Evolutionary conservation across 176 grass and related monocot genomes (phyloP), one percentile per base, ranked within the genome.

Genomic region (Tillandsia fasciculata): DNA sequence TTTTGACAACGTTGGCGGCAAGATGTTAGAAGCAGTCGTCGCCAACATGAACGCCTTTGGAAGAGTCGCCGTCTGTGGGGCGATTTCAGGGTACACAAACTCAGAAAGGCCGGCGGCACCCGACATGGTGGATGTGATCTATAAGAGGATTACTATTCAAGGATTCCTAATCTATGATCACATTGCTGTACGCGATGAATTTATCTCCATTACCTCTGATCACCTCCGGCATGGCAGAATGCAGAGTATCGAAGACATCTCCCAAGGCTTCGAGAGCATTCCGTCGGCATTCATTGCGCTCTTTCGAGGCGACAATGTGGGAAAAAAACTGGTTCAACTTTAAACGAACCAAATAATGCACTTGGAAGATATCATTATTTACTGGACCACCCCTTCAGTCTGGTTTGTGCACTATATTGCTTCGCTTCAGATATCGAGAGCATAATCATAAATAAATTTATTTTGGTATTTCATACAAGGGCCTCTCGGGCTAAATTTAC

Each of bases 11-110:
- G 73, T 75, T 2, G 73, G 73, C 26, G 24, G 74, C 10, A 50
- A 74, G 66, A 87, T 87, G 74, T 52, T 81, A 64, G 84, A 78
- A 26, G 88, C 84, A 2, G 81, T 70, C 12, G 71, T 91, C 50
- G 68, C 74, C 48, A 91, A 70, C 81, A 91, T 87, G 88, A 91
- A 84, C 81, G 48, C 51, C 4, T 76, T 83, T 14, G 81, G 84
- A 8, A 79, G 84, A 49, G 74, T 87, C 12, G 84, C 88, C 20
- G 9, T 78, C n/a, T 67, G 74, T 74, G 88, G 84, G 6, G 78
- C 50, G 26, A 91, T 91, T 12, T 65, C 88, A 14, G 78, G 84
- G 70, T 91, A 91, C 81, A 76, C 88, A 1, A 71, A 64, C 52
- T n/a, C 29, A 0, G 64, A 50, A 2, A 28, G 52, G 27, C 74